Base-by-base conservation (phyloP, 441 rosid species). In the Erodium moschatum region DNA sequence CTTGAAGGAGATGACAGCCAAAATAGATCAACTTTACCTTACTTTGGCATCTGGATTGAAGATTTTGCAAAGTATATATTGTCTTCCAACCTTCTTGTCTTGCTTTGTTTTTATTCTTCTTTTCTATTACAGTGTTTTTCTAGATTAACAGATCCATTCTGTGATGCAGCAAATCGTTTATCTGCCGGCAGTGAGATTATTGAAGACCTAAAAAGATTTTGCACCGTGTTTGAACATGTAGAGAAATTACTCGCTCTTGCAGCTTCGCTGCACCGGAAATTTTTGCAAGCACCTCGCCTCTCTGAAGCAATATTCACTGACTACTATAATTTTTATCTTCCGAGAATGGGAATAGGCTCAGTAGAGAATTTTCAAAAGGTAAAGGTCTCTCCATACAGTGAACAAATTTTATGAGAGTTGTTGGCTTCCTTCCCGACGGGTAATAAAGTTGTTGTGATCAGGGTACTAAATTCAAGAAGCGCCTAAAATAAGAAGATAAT, bases 221-320 rank as follows among this genome's bases (percentile, higher is more conserved):
- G 89, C 38, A 54, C 71, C n/a, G 77, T 80, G 76, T 95, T 90
- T 79, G 96, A 86, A 77, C 88, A 89, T 33, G 84, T 95, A 0
- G 99, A 95, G 85, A 90, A 85, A 77, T 73, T 92, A 73, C 74
- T 87, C 66, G 76, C 84, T 33, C 85, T 92, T 20, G 97, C 99
- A n/a, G 92, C 93, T 21, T 92, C 93, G 69, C 95, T 95, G 77
- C 95, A 86, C 80, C 87, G 91, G 54, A 95, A 86, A 73, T 95
- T 95, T 75, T 70, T 78, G 73, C 86, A 81, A 29, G 87, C 89
- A 24, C 86, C 93, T 15, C 84, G 89, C 6, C 82, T 92, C 29
- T 79, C 86, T 12, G 84, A 85, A 73, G 86, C 84, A 58, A 82
- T 95, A 70, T 92, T 95, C 85, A 78, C 78, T 15, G 87, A 86